Evolutionary conservation across 2,329 filamentous ascomycete genomes (phyloP).

Genomic region (Xylariales sp.): DNA sequence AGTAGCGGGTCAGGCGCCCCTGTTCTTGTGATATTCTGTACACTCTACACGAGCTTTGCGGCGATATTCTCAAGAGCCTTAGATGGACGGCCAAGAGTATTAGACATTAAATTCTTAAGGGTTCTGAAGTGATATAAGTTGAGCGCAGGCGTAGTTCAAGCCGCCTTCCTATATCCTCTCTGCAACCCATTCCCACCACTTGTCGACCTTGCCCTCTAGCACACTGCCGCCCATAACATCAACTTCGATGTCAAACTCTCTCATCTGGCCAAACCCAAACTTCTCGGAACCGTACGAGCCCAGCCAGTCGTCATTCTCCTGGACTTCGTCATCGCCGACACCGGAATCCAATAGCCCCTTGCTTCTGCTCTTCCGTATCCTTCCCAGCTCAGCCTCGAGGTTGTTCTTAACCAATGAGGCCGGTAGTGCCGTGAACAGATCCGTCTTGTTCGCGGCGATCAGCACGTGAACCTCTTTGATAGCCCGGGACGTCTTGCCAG

Average conservation of each 20-base stretch:
- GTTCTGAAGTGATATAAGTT: too few relatives aligned
- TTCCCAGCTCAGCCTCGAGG: constrained; percentile 76
- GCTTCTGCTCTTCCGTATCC: constrained; percentile 70
- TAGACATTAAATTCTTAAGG: too few relatives aligned
- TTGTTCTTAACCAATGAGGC: constrained; percentile 67
- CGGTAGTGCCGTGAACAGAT: constrained; percentile 89
- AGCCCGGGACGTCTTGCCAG: constrained; percentile 50
- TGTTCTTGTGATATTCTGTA: too few relatives aligned
- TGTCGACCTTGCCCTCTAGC: constrained; percentile 63
- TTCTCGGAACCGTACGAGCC: constrained; percentile 73
- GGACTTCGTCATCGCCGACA: constrained; percentile 60
- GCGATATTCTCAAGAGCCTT: too few relatives aligned
- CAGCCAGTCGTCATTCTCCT: constrained; percentile 79
- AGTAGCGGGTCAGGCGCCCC: too few relatives aligned
- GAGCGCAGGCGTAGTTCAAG: too few relatives aligned
- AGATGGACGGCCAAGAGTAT: too few relatives aligned
- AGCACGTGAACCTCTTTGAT: constrained; percentile 66
- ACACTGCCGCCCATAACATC: constrained; percentile 75
- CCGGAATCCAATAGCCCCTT: constrained; percentile 81
- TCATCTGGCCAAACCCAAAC: constrained; percentile 78
- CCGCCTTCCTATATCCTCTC: constrained; percentile 69
- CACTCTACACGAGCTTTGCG: too few relatives aligned
- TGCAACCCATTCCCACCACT: constrained; percentile 91
- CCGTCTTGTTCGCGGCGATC: constrained; percentile 90
- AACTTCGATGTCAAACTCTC: constrained; percentile 76